Conservation (phyloP, 2,329 filamentous ascomycete species). For the Colletotrichum sojae region DNA sequence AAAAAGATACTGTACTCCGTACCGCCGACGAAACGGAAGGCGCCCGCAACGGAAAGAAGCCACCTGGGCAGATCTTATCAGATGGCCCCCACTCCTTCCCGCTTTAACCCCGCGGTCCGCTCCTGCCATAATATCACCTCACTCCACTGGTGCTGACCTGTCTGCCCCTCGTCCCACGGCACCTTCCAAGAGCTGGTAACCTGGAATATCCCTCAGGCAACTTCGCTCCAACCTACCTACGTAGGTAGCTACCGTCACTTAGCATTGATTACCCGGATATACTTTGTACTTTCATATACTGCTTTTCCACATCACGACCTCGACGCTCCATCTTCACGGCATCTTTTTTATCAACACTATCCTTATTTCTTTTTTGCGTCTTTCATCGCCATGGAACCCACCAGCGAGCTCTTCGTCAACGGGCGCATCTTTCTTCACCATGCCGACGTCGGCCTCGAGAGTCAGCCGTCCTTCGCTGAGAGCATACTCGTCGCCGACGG, state of each 20-base stretch:
- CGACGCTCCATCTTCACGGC: too few relatives aligned
- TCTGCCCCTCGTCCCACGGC: background rate
- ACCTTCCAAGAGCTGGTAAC: constrained; percentile 3
- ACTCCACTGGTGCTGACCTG: background rate
- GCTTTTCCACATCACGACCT: background rate
- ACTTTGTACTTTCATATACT: background rate
- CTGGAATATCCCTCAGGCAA: constrained; percentile 14
- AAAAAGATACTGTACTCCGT: background rate
- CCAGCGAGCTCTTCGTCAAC: constrained; percentile 40
- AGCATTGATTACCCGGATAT: background rate
- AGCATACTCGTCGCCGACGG: constrained; percentile 41
- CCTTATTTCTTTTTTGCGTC: background rate
- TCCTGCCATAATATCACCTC: background rate
- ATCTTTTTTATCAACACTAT: background rate
- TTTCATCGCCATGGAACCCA: background rate
- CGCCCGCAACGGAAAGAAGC: background rate
- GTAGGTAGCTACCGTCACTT: background rate
- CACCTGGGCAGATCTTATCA: constrained; percentile 30
- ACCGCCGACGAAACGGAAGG: background rate
- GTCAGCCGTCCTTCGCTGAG: constrained; percentile 41
- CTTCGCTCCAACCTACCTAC: background rate
- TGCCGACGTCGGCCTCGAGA: constrained; percentile 31
- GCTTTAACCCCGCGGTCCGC: constrained; percentile 36
- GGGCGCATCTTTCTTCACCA: constrained; percentile 41
- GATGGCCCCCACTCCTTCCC: constrained; percentile 22